phyloP scores from a whole-genome alignment of 768 basidiomycete genomes.

The Pulveroboletus ravenelii region DNA sequence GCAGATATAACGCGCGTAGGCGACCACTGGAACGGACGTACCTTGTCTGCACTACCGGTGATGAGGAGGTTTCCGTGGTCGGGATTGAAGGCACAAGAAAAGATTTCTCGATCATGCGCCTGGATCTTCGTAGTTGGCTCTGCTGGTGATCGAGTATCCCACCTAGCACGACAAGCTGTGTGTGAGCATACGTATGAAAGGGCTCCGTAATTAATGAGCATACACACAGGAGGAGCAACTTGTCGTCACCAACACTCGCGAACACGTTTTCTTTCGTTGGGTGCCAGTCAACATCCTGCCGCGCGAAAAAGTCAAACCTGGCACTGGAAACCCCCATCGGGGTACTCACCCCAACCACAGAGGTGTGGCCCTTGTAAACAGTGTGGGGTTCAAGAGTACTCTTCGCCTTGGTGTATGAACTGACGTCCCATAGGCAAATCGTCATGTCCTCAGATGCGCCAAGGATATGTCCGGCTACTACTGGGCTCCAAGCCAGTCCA shows the following conservation, averaged over 20 bases:
- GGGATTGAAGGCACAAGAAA: constrained; percentile 88
- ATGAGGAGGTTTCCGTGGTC: constrained; percentile 72
- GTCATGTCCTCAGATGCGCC: constrained; percentile 96
- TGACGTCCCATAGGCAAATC: constrained; percentile 94
- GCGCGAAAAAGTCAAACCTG: background rate
- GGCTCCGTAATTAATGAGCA: background rate
- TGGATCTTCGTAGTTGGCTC: constrained; percentile 70
- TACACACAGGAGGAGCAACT: constrained; percentile 85
- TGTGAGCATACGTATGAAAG: background rate
- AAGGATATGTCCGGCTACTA: constrained; percentile 77
- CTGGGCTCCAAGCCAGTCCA: constrained; percentile 89
- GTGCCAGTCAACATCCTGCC: constrained; percentile 96
- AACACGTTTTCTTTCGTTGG: constrained; percentile 75
- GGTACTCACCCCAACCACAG: constrained; percentile 79
- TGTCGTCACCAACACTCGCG: constrained; percentile 95
- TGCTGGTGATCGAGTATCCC: constrained; percentile 80
- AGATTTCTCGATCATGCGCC: constrained; percentile 88
- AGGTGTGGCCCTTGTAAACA: constrained; percentile 83
- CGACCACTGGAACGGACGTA: constrained; percentile 25
- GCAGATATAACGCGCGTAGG: background rate
- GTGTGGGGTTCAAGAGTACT: constrained; percentile 77
- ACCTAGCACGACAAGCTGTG: constrained; percentile 44
- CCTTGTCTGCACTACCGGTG: constrained; percentile 94
- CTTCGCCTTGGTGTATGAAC: constrained; percentile 77
- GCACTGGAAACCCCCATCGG: background rate